These are phyloP conservation scores for Geotrichum fermentans DNA, from an alignment of 1,139 yeast genomes.

Conservation along the genomic window DNA sequence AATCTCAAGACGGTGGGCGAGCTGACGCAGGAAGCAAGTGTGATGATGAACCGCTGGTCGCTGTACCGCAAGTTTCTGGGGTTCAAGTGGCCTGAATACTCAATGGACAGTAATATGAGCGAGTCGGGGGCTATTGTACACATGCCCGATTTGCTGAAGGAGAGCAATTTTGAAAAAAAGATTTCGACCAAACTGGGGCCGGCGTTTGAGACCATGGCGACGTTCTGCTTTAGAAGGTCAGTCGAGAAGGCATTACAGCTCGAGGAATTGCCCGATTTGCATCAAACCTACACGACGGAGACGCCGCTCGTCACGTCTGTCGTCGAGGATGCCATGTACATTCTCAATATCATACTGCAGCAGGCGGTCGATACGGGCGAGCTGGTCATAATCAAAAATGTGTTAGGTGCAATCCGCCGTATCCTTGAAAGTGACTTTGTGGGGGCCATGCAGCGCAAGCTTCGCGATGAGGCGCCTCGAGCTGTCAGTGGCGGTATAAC, in stretches of 20 bases:
- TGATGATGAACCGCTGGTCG: slow-evolving; percentile 82
- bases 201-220: slow-evolving; percentile 57
- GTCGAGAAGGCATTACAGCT: slow-evolving; percentile 75
- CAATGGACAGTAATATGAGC: slow-evolving; percentile 12
- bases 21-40: slow-evolving; percentile 61
- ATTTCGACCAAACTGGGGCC: slow-evolving; percentile 52
- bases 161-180: slow-evolving; percentile 61
- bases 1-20: slow-evolving; percentile 54
- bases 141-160: slow-evolving; percentile 43
- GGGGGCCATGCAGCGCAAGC: slow-evolving; percentile 46
- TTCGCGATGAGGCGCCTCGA: slow-evolving; percentile 46
- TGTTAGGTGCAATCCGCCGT: slow-evolving; percentile 45
- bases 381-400: slow-evolving; percentile 48
- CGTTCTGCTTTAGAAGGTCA: slow-evolving; percentile 69
- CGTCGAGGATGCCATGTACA: slow-evolving; percentile 76
- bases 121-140: slow-evolving; percentile 20
- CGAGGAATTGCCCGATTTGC: slow-evolving; percentile 63
- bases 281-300: slow-evolving; percentile 39
- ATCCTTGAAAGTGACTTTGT: slow-evolving; percentile 47
- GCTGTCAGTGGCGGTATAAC: slow-evolving; percentile 26
- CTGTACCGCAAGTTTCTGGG: slow-evolving; percentile 74
- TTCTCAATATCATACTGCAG: slow-evolving; percentile 60
- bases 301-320: slow-evolving; percentile 74
- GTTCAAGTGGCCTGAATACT: slow-evolving; percentile 53
- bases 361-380: slow-evolving; percentile 62